These are phyloP conservation scores for Vachellia collinsii DNA, from an alignment of 306 rosid species.

Conservation along the genomic window DNA sequence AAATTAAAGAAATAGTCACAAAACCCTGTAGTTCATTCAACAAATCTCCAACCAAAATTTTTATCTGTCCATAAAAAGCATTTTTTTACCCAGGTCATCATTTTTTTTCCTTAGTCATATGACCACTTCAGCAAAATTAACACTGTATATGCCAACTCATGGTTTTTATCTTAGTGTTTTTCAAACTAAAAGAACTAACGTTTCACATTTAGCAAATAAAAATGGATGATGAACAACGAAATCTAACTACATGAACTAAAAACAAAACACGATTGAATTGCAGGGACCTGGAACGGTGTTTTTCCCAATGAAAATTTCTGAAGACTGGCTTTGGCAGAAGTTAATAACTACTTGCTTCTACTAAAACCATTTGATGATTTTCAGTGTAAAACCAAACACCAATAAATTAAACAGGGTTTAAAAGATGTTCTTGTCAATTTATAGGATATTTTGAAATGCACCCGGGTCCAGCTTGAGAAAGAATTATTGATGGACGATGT, in stretches of 20 bases:
- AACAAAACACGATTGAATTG: neutral
- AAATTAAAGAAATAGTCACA: neutral
- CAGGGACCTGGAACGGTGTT: neutral
- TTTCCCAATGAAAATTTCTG: neutral
- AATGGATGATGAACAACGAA: too few species aligned
- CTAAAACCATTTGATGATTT: neutral
- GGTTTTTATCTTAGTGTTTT: too few species aligned
- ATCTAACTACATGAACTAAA: neutral
- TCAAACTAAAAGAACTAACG: too few species aligned
- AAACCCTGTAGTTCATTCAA: neutral
- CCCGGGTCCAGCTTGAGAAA: conserved; percentile 76
- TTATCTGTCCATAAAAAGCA: neutral
- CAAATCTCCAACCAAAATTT: neutral
- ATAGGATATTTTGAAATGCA: conserved; percentile 77
- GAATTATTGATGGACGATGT: conserved; percentile 83
- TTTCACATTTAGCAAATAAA: too few species aligned
- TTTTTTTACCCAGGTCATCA: neutral
- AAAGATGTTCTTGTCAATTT: neutral
- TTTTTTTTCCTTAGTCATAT: neutral
- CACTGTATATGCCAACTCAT: too few species aligned
- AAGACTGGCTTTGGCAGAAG: neutral
- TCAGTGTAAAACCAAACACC: neutral
- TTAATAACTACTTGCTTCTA: neutral
- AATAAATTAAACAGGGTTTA: neutral
- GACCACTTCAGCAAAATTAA: neutral